A percentile compares a stretch with the other conserved stretches of the same genome.
Evolutionary conservation across 768 basidiomycete species (phyloP).

Genomic region (Rhizopogon salebrosus): DNA sequence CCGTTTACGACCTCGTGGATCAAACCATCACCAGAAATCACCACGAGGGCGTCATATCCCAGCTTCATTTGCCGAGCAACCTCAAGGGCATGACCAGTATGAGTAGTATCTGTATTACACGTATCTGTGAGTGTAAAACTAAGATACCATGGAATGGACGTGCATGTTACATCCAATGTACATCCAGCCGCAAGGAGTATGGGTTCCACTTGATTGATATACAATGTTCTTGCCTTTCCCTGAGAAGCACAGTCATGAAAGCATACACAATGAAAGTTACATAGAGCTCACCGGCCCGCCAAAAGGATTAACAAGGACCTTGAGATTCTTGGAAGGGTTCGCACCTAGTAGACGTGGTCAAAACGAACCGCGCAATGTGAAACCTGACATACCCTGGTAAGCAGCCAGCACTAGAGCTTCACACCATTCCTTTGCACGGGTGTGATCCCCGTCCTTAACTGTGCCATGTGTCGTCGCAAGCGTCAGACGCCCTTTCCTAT

Average conservation of each 20-base stretch:
- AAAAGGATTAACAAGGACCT: conserved; percentile 73
- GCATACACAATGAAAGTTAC: background rate
- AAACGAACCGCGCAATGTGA: background rate
- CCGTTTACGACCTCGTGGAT: conserved; percentile 84
- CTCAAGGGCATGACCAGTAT: conserved; percentile 59
- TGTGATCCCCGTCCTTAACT: conserved; percentile 29
- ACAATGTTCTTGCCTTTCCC: conserved; percentile 58
- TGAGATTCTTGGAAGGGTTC: conserved; percentile 51
- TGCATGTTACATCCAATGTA: conserved; percentile 56
- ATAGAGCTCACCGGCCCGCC: conserved; percentile 64
- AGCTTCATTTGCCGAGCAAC: conserved; percentile 53
- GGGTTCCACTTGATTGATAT: conserved; percentile 58
- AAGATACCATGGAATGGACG: background rate
- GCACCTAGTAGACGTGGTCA: conserved; percentile 32
- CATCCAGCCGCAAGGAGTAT: conserved; percentile 67
- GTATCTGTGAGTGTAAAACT: background rate
- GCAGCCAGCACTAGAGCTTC: conserved; percentile 47
- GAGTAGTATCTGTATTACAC: conserved; percentile 50
- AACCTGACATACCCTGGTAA: conserved; percentile 46
- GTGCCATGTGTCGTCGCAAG: conserved; percentile 38
- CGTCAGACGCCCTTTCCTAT: conserved; percentile 31
- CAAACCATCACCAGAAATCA: conserved; percentile 81
- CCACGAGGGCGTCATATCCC: conserved; percentile 65
- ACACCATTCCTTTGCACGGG: conserved; percentile 45
- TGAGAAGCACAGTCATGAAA: conserved; percentile 22